Base-by-base conservation (phyloP, 768 basidiomycete genomes). In the Suillus hirtellus region DNA sequence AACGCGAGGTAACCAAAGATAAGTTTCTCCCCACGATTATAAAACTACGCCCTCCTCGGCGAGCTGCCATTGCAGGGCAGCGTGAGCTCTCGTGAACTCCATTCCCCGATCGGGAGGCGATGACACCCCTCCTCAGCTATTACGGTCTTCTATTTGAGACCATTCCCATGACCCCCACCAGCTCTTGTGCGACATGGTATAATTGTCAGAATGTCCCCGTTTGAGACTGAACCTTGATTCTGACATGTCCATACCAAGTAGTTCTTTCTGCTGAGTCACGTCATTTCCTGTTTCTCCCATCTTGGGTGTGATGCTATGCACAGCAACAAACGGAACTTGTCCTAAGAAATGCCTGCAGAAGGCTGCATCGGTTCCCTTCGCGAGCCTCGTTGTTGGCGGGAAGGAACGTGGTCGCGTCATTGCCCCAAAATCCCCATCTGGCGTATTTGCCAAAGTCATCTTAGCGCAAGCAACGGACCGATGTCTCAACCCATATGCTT, bases 381-480 rank as follows among this genome's bases (percentile, higher is more conserved):
- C 11, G 21, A 60, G 44, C 43, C 43, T 61, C 61, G 38, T 10
- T 42, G 38, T 56, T 34, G 27, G 42, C 40, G 38, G 40, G 4
- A 62, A 62, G 19, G 14, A 62, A 43, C 53, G 40, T 34, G 24
- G 24, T 34, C 17, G n/a, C 17, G n/a, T 35, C 52, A 55, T 58
- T n/a, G 60, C 60, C 60, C 24, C 46, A 55, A 55, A 55, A 54
- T 59, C 60, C 35, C 56, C 56, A 58, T 58, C 27, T 27, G 17
- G 56, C 11, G 24, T 49, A 49, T 42, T 58, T 27, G 40, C 38
- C 38, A 40, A 40, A 56, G 38, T 19, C 27, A 58, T 58, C 40
- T 58, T 42, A 58, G 27, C 56, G 3, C 40, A 3, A 31, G 17
- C 24, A 40, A 58, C 56, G 52, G 52, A 53, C 52, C 52, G 35